A percentile compares a stretch with the other conserved stretches of the same genome.
These are phyloP conservation scores for Fagopyrum esculentum DNA, from an alignment of 148 eudicot species.

Conservation along the genomic window DNA sequence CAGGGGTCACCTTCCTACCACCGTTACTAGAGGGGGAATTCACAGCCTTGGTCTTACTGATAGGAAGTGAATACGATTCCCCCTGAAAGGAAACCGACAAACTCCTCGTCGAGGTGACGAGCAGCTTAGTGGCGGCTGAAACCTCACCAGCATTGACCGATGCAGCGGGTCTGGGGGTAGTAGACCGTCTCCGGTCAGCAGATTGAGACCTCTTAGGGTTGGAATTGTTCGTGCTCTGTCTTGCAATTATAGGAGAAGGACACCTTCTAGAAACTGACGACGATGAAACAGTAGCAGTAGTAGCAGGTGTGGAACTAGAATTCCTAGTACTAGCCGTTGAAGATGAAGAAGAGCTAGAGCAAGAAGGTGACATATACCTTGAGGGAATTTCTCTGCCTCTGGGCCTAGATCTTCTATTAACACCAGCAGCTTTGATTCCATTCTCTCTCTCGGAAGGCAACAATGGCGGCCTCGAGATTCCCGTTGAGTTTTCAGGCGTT, in stretches of 20 bases:
- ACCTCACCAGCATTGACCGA: slow-evolving; percentile 41
- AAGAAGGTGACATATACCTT: slow-evolving; percentile 61
- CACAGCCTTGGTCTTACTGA: slow-evolving; percentile 74
- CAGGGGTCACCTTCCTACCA: slow-evolving; percentile 77
- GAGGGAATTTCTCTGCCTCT: slow-evolving; percentile 65
- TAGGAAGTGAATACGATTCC: slow-evolving; percentile 69
- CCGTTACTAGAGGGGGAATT: slow-evolving; percentile 28
- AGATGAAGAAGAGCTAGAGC: slow-evolving; percentile 38
- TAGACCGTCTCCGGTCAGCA: slow-evolving; percentile 66
- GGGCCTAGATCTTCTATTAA: slow-evolving; percentile 25
- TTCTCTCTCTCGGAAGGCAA: slow-evolving; percentile 64
- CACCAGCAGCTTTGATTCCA: slow-evolving; percentile 17
- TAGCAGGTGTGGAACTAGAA: slow-evolving; percentile 21
- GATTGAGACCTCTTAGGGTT: slow-evolving; percentile 68
- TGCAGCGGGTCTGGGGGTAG: slow-evolving; percentile 33
- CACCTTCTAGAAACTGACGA: slow-evolving; percentile 49
- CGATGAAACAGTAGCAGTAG: slow-evolving; percentile 23
- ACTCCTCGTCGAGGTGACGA: slow-evolving; percentile 79
- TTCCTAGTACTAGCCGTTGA: slow-evolving; percentile 40
- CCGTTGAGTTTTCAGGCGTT: slow-evolving; percentile 17
- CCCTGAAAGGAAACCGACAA: slow-evolving; percentile 95
- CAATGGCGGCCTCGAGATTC: slow-evolving; percentile 54
- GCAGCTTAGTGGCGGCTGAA: slow-evolving; percentile 68
- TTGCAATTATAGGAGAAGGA: slow-evolving; percentile 69
- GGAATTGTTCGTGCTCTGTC: slow-evolving; percentile 20